Evolutionary conservation across 805 yeast species (phyloP).

Genomic region (Tetrapisispora taiwanensis): DNA sequence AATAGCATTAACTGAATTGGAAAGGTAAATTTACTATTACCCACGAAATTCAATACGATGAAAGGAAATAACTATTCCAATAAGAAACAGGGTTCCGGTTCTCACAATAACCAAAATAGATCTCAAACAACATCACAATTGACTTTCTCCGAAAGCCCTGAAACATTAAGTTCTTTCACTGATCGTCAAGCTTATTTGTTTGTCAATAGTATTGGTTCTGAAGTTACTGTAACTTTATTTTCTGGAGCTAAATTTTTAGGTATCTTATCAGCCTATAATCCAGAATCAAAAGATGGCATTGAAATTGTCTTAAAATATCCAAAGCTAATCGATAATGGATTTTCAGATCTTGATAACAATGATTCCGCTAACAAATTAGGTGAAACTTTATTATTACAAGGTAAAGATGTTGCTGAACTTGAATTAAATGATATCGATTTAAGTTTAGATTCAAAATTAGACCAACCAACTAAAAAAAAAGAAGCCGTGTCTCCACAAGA

Average conservation of each 20-base stretch:
- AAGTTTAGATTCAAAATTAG: slow-evolving; percentile 8
- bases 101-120: slow-evolving; percentile 3
- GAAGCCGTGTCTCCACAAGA: slow-evolving; percentile 1
- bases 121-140: neutral
- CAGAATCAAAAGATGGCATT: slow-evolving; percentile 36
- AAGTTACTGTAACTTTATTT: slow-evolving; percentile 46
- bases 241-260: slow-evolving; percentile 57
- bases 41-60: neutral
- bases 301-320: slow-evolving; percentile 51
- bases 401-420: slow-evolving; percentile 32
- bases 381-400: slow-evolving; percentile 22
- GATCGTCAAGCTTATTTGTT: slow-evolving; percentile 49
- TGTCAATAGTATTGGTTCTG: slow-evolving; percentile 49
- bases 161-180: slow-evolving; percentile 32
- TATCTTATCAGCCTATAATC: slow-evolving; percentile 40
- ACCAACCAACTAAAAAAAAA: slow-evolving; percentile 1
- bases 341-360: slow-evolving; percentile 17
- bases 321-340: slow-evolving; percentile 29
- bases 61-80: neutral
- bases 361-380: slow-evolving; percentile 15
- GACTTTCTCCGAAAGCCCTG: slow-evolving; percentile 19
- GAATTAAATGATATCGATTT: slow-evolving; percentile 31
- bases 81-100: slow-evolving; percentile 9
- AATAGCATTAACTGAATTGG: too few species aligned
- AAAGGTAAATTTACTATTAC: too few species aligned